Base-by-base conservation (phyloP, 2,329 filamentous ascomycete genomes). In the Bipolaris sorokiniana region DNA sequence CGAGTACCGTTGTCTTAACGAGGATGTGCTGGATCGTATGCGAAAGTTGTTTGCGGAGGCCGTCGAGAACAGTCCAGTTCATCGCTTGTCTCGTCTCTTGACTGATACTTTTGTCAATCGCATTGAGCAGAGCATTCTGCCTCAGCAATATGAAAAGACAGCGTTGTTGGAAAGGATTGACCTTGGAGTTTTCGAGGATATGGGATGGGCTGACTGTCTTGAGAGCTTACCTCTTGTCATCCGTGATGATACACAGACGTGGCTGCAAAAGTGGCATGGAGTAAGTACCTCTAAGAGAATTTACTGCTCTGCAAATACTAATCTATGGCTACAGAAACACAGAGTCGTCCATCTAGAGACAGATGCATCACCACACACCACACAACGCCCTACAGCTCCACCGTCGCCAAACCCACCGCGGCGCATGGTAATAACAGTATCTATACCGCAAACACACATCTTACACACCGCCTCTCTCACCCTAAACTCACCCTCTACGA, bases 391-490 rank as follows among this genome's bases (percentile, higher is more conserved):
- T n/a, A 60, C 37, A 59, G 68, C 71, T 3, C 67, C 69, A 42
- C 61, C 54, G 31, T 74, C 69, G 3, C 67, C 38, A 70, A 75
- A 73, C 20, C 79, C 83, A 18, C 81, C 76, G 59, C 83, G 84
- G 18, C 88, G 87, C 11, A 93, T 99, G 65, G 81, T 90, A 28
- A 96, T 99, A 51, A 91, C 93, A 0, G 93, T 99, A 13, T 92
- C 97, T 56, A 87, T 99, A 1, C 94, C 94, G 0, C 88, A 89
- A 1, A 83, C 97, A 1, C 86, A 91, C 46, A 86, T 97, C 18
- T 85, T 98, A 0, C 90, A 96, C 75, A 96, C 90, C 0, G 89
- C 90, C 2, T 86, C 90, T 50, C 83, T 94, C 26, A 79, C 80
- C 26, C 76, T 91, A 66, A 68, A 75, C 70, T 75, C 71, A 41